Evolutionary conservation across 179 eudicot species (phyloP), one percentile per base, ranked within the genome.

Genomic region (Silene vulgaris): DNA sequence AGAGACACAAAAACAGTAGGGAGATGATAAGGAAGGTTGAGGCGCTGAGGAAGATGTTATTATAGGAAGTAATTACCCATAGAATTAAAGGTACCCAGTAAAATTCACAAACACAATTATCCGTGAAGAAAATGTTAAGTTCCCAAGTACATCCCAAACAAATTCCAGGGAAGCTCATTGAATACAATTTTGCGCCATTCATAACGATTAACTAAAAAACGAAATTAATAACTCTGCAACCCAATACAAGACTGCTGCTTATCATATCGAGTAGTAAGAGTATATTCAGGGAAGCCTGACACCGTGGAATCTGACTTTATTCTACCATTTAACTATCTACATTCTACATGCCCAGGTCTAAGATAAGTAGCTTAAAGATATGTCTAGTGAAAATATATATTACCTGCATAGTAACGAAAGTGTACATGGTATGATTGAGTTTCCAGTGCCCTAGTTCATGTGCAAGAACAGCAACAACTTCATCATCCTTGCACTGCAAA

Each of bases 391-490:
- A 65, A 16, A 30, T 65, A 19, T 69, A 50, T 13, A 69, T 63
- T 88, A 95, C 99, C 99, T 95, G 99, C 79, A 92, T 87, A 59
- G 94, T 91, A 81, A 95, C 77, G 77, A 95, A 95, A 56, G 93
- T 87, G 76, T 88, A 95, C 97, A 95, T 87, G 8, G 99, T 95
- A 80, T 95, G 99, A 77, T 88, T 95, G 66, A 95, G 97, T 82
- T 92, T 95, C 99, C 99, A 95, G 78, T 95, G 99, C 72, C 99
- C 97, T 75, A 95, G 85, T 83, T 95, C 99, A 86, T 95, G 97
- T 19, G 99, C 97, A 82, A 95, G 91, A 69, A 95, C 97, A 68
- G 99, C 99, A 74, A 95, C 99, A 79, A 95, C 93, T 83, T 95
- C 97, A 61, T 83, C 90, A 80, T 86, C 80, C 77, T 92, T 90